Evolutionary conservation across 106 monocot genomes (phyloP).

Genomic region (Apostasia shenzhenica): DNA sequence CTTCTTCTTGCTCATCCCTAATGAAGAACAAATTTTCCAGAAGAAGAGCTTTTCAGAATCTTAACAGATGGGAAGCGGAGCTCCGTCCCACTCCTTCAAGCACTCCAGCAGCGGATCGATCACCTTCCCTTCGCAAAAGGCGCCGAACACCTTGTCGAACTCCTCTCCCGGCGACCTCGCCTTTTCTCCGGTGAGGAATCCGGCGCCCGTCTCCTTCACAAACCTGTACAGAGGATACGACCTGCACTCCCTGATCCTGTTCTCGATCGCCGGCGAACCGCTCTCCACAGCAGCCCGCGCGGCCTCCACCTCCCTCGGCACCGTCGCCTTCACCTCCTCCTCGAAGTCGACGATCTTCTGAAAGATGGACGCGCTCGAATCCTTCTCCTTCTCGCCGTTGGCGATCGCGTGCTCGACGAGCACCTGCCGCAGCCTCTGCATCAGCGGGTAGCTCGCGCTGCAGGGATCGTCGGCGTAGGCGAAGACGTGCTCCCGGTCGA

Average conservation of each 20-base stretch:
- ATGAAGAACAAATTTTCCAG: background rate
- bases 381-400: conserved; percentile 31
- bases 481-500: conserved; percentile 36
- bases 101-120: conserved; percentile 50
- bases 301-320: conserved; percentile 12
- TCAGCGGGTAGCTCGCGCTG: conserved; percentile 33
- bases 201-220: conserved; percentile 20
- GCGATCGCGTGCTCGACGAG: conserved; percentile 35
- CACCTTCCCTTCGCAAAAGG: conserved; percentile 26
- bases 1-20: background rate
- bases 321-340: conserved; percentile 12
- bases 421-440: conserved; percentile 40
- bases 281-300: conserved; percentile 8
- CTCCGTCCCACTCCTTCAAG: conserved; percentile 49
- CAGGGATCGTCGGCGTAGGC: conserved; percentile 39
- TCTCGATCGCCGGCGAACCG: background rate
- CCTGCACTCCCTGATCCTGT: conserved; percentile 27
- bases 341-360: conserved; percentile 9
- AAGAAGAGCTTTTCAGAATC: background rate
- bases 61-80: conserved; percentile 39
- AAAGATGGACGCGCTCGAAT: conserved; percentile 5
- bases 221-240: conserved; percentile 30
- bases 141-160: conserved; percentile 40
- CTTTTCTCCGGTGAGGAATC: conserved; percentile 16
- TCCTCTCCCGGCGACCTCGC: conserved; percentile 22